Evolutionary conservation across 164 flowering plant genomes (phyloP).

Genomic region (Amborella trichopoda): DNA sequence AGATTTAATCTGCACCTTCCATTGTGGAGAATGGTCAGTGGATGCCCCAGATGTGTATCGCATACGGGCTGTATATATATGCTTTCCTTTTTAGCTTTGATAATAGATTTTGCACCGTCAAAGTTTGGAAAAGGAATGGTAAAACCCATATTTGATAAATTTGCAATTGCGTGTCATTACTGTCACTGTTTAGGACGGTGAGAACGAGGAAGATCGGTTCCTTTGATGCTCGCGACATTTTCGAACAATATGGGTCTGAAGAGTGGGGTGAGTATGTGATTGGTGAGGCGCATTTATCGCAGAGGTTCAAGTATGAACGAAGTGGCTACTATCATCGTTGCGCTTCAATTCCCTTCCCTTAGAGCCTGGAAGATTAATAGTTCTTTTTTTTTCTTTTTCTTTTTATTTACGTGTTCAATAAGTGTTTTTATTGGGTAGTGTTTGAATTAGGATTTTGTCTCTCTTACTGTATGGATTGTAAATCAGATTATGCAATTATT

Average conservation of each 20-base stretch:
- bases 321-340: constrained; percentile 89
- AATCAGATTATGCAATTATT: no score
- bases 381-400: no score
- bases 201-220: constrained; percentile 27
- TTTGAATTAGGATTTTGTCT: no score
- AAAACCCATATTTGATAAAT: neutral
- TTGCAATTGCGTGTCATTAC: neutral
- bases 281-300: constrained; percentile 92
- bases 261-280: constrained; percentile 90
- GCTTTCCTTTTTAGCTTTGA: neutral
- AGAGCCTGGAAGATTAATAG: constrained; percentile 25
- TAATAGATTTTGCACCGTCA: no score
- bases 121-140: no score
- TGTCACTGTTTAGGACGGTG: constrained; percentile 30
- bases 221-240: constrained; percentile 73
- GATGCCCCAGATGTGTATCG: no score
- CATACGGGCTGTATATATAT: no score
- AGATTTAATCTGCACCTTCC: no score
- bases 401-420: no score
- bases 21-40: no score
- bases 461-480: no score
- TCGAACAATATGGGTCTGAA: constrained; percentile 51
- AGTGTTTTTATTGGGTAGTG: no score
- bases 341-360: constrained; percentile 75
- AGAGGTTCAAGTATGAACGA: constrained; percentile 63